Base-by-base conservation (phyloP, 1,139 yeast genomes). In the Ashbya aceris region DNA sequence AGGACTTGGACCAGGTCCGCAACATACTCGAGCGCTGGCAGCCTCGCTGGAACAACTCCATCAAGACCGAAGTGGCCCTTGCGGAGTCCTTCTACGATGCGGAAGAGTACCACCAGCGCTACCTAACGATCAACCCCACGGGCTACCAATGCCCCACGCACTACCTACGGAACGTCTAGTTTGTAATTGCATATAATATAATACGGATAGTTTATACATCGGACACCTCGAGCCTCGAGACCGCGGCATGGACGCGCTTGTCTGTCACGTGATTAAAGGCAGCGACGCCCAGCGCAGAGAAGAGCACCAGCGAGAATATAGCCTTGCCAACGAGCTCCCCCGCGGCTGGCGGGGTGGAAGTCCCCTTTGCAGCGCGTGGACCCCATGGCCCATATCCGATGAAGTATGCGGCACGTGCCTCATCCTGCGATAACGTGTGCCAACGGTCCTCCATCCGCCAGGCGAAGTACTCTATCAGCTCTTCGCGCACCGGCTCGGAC, bases 91-190 rank as follows among this genome's bases (percentile, higher is more conserved):
- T 86, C 73, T 80, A 80, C 68, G 96, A 89, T 58, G 97, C 97
- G 13, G 98, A 91, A 64, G 87, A 79, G 33, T 91, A 89, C 61
- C 97, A 91, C 61, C 97, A 91, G 60, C 58, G 73, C 47, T 91
- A 91, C 61, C 69, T 89, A 56, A 70, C 71, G 43, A 79, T 76
- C 56, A 86, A 89, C 59, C 95, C 96, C 1, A 66, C 68, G 4
- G 96, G 96, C 3, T 84, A 86, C 64, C 84, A 82, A 47, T 89
- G 97, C 61, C 93, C 96, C 20, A 78, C 89, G 4, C 97, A 89
- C 59, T 86, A 73, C 49, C 58, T 82, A 40, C 76, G 95, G 55
- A 61, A 65, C 29, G 43, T 63, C 31, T 29, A 29, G 31, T n/a
- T 23, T 27, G 13, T 13, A 27, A 27, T 12, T 14, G 29, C 23